These are phyloP conservation scores for Oenanthe sinensis DNA, from an alignment of 129 eudicot species.

Conservation along the genomic window DNA sequence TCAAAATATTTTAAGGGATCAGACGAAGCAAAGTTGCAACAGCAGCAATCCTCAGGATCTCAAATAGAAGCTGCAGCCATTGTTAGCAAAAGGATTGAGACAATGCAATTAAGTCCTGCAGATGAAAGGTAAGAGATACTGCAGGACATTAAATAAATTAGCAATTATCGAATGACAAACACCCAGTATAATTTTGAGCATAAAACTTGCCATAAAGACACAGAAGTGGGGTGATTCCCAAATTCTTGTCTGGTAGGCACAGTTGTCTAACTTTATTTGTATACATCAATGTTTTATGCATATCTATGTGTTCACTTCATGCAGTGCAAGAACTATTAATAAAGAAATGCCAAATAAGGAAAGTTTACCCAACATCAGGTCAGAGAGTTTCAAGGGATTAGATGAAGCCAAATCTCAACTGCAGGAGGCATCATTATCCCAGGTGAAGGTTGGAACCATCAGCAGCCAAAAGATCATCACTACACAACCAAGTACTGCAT, in stretches of 20 bases:
- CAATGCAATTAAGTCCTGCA: constrained; percentile 21
- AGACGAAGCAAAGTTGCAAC: constrained; percentile 32
- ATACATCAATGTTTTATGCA: background rate
- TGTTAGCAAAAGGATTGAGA: constrained; percentile 19
- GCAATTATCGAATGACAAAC: background rate
- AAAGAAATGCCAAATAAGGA: constrained; percentile 25
- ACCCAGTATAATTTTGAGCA: background rate
- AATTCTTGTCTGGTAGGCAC: background rate
- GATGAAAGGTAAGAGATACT: constrained; percentile 13
- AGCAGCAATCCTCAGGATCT: constrained; percentile 31
- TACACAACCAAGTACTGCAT: constrained; percentile 22
- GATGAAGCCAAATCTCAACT: constrained; percentile 29
- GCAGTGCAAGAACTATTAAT: constrained; percentile 34
- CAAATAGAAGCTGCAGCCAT: constrained; percentile 24
- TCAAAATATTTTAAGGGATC: constrained; percentile 36
- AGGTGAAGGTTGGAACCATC: constrained; percentile 25
- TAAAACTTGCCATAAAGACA: background rate
- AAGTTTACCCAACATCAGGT: constrained; percentile 25
- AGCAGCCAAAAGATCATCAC: constrained; percentile 21
- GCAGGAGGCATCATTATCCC: constrained; percentile 31
- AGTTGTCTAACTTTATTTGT: background rate
- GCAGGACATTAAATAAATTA: background rate
- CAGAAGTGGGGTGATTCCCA: background rate
- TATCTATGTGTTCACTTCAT: constrained; percentile 10
- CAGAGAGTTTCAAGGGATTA: constrained; percentile 32